Conservation (phyloP, 805 yeast species). For the Wickerhamomyces bovis region DNA sequence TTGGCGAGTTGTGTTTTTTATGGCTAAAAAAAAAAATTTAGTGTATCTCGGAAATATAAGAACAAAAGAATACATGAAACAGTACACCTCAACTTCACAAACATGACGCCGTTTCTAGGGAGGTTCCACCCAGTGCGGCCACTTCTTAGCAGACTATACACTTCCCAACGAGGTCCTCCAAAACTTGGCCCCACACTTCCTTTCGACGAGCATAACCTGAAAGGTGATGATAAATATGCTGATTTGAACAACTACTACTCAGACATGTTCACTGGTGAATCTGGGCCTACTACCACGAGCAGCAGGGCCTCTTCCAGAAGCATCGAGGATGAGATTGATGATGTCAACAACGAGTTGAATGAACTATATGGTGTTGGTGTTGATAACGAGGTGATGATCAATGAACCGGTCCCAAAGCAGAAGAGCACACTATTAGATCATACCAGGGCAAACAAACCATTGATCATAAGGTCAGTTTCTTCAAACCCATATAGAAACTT, state of each 20-base stretch:
- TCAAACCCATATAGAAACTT: conserved; percentile 68
- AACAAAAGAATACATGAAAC: too few species aligned
- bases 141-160: background rate
- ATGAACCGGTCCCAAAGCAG: background rate
- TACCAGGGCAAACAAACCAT: conserved; percentile 31
- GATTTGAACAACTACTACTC: conserved; percentile 31
- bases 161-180: background rate
- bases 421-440: conserved; percentile 15
- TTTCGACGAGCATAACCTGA: background rate
- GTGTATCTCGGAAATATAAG: too few species aligned
- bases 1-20: too few species aligned
- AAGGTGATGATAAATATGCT: conserved; percentile 17
- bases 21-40: background rate
- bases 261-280: conserved; percentile 26
- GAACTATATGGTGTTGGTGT: conserved; percentile 25
- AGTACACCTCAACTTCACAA: background rate
- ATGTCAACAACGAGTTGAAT: conserved; percentile 28
- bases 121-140: background rate
- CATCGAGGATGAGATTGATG: conserved; percentile 25
- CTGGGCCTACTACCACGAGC: background rate
- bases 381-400: conserved; percentile 2
- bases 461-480: conserved; percentile 52
- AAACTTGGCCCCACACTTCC: background rate
- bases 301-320: background rate
- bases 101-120: background rate